phyloP scores from a whole-genome alignment of 2,329 filamentous ascomycete genomes.

The Fusarium citri region DNA sequence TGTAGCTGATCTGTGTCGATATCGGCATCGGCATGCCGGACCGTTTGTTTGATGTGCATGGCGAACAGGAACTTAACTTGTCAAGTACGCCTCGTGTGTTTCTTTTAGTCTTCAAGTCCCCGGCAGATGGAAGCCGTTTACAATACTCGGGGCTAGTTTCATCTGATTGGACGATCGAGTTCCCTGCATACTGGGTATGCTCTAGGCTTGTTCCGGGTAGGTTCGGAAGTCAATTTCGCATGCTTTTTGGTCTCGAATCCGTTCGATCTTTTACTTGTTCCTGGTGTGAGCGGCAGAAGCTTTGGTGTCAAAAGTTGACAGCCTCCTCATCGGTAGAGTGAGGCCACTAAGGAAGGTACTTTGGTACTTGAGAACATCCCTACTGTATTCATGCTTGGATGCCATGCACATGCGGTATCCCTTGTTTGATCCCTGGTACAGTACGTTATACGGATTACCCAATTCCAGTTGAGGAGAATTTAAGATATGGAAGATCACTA shows the following conservation, averaged over 20 bases:
- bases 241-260: constrained; percentile 23
- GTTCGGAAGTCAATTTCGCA: constrained; percentile 26
- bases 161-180: constrained; percentile 43
- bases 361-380: background rate
- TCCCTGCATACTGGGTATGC: constrained; percentile 37
- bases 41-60: constrained; percentile 43
- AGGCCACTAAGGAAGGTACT: background rate
- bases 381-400: background rate
- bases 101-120: constrained; percentile 29
- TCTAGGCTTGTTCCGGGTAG: constrained; percentile 38
- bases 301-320: constrained; percentile 32
- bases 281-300: constrained; percentile 22
- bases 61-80: constrained; percentile 41
- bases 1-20: constrained; percentile 3
- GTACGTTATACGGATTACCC: background rate
- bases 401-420: background rate
- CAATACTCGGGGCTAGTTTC: constrained; percentile 14
- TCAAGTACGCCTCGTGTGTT: constrained; percentile 36
- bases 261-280: constrained; percentile 14
- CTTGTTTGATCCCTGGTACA: background rate
- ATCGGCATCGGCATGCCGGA: constrained; percentile 42
- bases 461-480: constrained; percentile 17
- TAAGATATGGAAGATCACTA: background rate
- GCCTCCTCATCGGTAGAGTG: background rate
- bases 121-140: constrained; percentile 32